Conservation (phyloP, 73 alveolate genomes). For the Paramecium octaurelia region DNA sequence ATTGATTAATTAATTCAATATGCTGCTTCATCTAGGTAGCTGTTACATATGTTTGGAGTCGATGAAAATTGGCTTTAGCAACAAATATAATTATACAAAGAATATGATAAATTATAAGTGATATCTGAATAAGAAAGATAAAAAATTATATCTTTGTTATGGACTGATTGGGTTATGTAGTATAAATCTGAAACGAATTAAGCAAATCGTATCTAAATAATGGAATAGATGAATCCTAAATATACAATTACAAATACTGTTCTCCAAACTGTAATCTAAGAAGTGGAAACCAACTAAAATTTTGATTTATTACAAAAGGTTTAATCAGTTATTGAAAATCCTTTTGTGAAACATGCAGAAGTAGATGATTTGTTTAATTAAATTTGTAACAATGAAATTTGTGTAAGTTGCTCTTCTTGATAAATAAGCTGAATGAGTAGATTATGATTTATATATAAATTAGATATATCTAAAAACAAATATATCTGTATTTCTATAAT, state of each 20-base stretch:
- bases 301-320: constrained; percentile 64
- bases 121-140: constrained; percentile 53
- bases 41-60: not conserved
- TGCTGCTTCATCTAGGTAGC: not conserved
- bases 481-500: too few species aligned
- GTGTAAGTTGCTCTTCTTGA: constrained; percentile 77
- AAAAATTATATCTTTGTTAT: not conserved
- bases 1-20: not conserved
- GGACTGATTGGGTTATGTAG: constrained; percentile 63
- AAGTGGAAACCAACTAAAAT: constrained; percentile 59
- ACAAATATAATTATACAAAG: not conserved
- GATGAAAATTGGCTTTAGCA: not conserved
- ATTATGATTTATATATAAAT: not conserved
- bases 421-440: not conserved
- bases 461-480: not conserved
- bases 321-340: constrained; percentile 69
- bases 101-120: not conserved
- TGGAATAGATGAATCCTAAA: not conserved
- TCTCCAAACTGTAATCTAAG: constrained; percentile 52
- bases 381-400: constrained; percentile 66
- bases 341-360: constrained; percentile 64
- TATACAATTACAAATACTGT: not conserved
- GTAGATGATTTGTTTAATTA: constrained; percentile 32
- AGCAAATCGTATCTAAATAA: constrained; percentile 4
- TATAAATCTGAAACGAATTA: constrained; percentile 55